These are phyloP conservation scores for Tricholoma bakamatsutake DNA, from an alignment of 768 basidiomycete genomes.

Conservation along the genomic window DNA sequence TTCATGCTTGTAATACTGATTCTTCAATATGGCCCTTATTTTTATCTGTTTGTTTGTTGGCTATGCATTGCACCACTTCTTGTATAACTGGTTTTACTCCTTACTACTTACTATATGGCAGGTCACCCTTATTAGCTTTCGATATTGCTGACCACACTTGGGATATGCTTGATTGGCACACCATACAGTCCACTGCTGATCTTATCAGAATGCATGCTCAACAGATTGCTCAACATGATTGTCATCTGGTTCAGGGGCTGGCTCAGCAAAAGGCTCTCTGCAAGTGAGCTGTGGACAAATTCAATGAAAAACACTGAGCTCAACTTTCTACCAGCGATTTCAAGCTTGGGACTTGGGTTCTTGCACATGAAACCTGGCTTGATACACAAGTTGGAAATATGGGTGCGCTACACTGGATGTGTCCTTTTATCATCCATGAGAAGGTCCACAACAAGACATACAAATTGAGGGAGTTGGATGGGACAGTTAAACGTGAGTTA, in stretches of 20 bases:
- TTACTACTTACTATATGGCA: conserved; percentile 26
- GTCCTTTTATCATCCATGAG: conserved; percentile 21
- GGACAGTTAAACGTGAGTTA: conserved; percentile 3
- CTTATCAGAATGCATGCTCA: conserved; percentile 16
- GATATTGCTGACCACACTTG: conserved; percentile 24
- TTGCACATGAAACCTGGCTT: conserved; percentile 24
- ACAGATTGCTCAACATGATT: conserved; percentile 17
- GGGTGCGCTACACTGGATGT: conserved; percentile 20
- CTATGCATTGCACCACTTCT: conserved; percentile 19
- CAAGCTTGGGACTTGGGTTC: conserved; percentile 23
- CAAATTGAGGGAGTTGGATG: conserved; percentile 12
- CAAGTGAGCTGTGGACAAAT: conserved; percentile 17
- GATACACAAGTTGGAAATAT: conserved; percentile 26
- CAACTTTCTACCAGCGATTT: conserved; percentile 14
- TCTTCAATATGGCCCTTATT: conserved; percentile 19
- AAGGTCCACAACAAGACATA: conserved; percentile 8
- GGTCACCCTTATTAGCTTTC: conserved; percentile 3
- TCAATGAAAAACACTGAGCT: conserved; percentile 12
- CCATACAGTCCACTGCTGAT: conserved; percentile 15
- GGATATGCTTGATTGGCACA: conserved; percentile 21
- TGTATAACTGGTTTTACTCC: conserved; percentile 25
- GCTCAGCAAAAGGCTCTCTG: conserved; percentile 6
- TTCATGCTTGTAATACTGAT: too few species aligned
- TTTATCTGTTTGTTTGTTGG: conserved; percentile 18
- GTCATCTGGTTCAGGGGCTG: conserved; percentile 10